Evolutionary conservation across 371 early-diverging fungal genomes (phyloP), one percentile per base, ranked within the genome.

Genomic region (Mortierella sp.): DNA sequence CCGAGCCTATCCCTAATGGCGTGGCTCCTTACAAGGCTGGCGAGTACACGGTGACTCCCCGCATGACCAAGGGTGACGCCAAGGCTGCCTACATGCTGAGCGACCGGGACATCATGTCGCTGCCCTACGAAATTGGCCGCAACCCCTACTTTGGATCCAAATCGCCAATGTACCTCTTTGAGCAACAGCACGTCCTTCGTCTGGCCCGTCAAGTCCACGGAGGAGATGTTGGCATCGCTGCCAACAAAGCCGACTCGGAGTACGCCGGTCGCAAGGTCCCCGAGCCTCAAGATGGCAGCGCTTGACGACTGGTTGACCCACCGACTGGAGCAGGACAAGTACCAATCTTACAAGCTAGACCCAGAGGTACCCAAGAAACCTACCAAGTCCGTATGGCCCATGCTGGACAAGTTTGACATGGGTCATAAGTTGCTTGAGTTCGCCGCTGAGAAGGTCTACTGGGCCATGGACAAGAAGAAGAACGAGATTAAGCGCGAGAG

Each of bases 171-270:
- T 73, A 75, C 26, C 64, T 85, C 14, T 79, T 74, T 41, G 69
- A 73, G 1, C 37, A 68, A 22, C 34, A 64, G 3, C 37, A 66
- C 2, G 40, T 85, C 22, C 40, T 69, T 9, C 19, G n/a, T 0
- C 37, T 71, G 44, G 73, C 85, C 7, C 61, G 79, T 13, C 45
- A 44, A 14, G 66, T 85, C 2, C 85, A 85, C 58, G 85, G 85
- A 24, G 85, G 85, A 16, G 85, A 85, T 64, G 37, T 74, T 4
- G 85, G 85, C 29, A 73, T 85, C 8, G 73, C 53, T 34, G 41
- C 53, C 13, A 24, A 5, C 22, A 52, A 53, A 6, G 52, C 68
- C 31, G 53, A 68, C n/a, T 48, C 68, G 11, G 53, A 68, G 26
- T 37, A 48, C n/a, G 13, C 37, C 8, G 68, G 53, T 5, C 68